These are phyloP conservation scores for Colletotrichum australisinense DNA, from an alignment of 2,329 filamentous ascomycete genomes.

Conservation along the genomic window DNA sequence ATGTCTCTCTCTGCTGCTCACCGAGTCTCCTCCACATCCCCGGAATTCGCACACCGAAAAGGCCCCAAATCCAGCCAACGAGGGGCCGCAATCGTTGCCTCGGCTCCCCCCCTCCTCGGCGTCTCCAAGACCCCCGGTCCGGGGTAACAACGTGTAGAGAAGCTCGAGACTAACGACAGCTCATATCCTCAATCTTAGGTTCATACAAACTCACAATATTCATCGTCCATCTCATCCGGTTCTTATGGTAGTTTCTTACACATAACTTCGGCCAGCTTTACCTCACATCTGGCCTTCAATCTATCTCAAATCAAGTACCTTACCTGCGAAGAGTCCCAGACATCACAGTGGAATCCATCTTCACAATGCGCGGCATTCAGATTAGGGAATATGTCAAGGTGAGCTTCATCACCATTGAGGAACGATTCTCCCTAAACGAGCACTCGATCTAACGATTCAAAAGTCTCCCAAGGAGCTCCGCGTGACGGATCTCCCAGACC, in stretches of 20 bases:
- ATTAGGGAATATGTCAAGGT: slow-evolving; percentile 81
- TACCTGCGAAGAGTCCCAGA: no score
- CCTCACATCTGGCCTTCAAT: background rate
- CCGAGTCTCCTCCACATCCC: slow-evolving; percentile 13
- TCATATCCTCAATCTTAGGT: background rate
- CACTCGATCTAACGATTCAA: background rate
- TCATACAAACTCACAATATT: background rate
- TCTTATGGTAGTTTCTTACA: background rate
- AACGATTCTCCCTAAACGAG: slow-evolving; percentile 1
- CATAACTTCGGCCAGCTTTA: background rate
- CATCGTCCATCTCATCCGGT: background rate
- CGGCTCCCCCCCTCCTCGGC: slow-evolving; percentile 25
- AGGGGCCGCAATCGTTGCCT: slow-evolving; percentile 17
- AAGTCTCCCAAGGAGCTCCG: slow-evolving; percentile 84
- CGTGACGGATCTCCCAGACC: slow-evolving; percentile 80
- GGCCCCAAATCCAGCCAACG: background rate
- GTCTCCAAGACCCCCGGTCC: slow-evolving; percentile 18
- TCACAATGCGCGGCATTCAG: slow-evolving; percentile 80
- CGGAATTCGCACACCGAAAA: slow-evolving; percentile 27
- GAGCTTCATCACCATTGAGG: slow-evolving; percentile 35
- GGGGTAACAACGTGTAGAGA: slow-evolving; percentile 27
- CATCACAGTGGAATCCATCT: background rate
- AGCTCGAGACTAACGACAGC: slow-evolving; percentile 16
- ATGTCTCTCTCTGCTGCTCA: background rate
- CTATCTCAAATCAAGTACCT: background rate